Evolutionary conservation across 1,139 yeast genomes (phyloP).

Genomic region (Blastobotrys indianensis): DNA sequence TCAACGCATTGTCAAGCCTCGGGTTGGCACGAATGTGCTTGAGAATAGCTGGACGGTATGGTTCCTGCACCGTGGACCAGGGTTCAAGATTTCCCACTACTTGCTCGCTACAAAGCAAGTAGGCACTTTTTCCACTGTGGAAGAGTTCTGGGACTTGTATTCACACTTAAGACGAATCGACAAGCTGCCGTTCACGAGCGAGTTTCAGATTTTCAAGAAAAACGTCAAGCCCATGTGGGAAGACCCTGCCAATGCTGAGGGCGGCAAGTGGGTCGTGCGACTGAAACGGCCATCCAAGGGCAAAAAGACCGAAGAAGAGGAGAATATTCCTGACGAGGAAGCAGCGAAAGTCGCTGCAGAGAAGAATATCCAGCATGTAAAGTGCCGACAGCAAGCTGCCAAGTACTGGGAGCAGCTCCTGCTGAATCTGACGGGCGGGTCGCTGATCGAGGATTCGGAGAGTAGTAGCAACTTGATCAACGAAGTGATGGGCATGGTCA

Average conservation of each 20-base stretch:
- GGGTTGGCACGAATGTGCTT: constrained; percentile 20
- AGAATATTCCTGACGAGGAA: constrained; percentile 10
- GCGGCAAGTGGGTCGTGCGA: constrained; percentile 64
- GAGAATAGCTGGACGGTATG: constrained; percentile 32
- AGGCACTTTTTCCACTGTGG: constrained; percentile 41
- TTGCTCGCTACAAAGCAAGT: constrained; percentile 33
- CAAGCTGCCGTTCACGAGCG: constrained; percentile 50
- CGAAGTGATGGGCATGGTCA: constrained; percentile 35
- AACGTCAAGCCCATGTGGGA: constrained; percentile 71
- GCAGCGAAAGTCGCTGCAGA: constrained; percentile 13
- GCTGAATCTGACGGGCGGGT: constrained; percentile 32
- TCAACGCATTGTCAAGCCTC: constrained; percentile 17
- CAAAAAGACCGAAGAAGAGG: constrained; percentile 12
- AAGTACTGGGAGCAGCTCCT: constrained; percentile 33
- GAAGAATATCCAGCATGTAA: constrained; percentile 15
- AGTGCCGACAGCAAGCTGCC: constrained; percentile 27
- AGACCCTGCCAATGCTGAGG: constrained; percentile 56
- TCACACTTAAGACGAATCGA: constrained; percentile 44
- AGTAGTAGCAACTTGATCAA: constrained; percentile 17
- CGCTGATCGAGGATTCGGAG: constrained; percentile 21
- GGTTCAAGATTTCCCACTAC: constrained; percentile 32
- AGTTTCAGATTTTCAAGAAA: constrained; percentile 53
- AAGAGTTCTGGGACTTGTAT: constrained; percentile 57
- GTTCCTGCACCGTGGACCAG: constrained; percentile 36
- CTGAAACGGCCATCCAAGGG: constrained; percentile 33